Conservation (phyloP, 148 eudicot species). For the Bassia scoparia region DNA sequence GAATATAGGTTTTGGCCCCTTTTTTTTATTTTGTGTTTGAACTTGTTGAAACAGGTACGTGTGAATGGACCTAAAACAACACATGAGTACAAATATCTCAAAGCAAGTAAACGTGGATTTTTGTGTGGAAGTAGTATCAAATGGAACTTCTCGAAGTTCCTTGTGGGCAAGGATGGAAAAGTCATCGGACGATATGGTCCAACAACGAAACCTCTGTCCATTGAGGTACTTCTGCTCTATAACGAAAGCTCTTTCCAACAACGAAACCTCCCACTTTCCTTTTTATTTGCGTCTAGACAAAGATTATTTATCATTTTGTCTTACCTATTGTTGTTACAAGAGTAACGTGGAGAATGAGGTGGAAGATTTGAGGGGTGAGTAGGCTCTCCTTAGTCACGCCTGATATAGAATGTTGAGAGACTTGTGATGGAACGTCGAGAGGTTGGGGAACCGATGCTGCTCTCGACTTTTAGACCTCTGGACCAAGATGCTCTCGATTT, state of each 20-base stretch:
- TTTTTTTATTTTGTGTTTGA: neutral
- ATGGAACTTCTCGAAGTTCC: conserved; percentile 93
- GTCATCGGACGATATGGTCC: conserved; percentile 58
- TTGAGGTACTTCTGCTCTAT: conserved; percentile 41
- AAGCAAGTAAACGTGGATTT: conserved; percentile 44
- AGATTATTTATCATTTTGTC: no score
- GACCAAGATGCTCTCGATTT: no score
- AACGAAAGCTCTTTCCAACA: conserved; percentile 1
- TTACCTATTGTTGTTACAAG: no score
- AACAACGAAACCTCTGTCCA: conserved; percentile 41
- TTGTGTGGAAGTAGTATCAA: conserved; percentile 54
- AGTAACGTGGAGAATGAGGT: no score
- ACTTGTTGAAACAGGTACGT: conserved; percentile 37
- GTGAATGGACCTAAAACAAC: conserved; percentile 63
- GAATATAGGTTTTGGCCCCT: neutral
- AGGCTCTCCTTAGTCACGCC: no score
- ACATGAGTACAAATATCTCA: conserved; percentile 70
- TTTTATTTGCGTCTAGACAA: no score
- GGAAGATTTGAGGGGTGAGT: no score
- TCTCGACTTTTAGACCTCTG: no score
- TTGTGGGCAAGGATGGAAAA: conserved; percentile 66
- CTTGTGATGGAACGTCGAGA: no score
- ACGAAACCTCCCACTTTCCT: neutral
- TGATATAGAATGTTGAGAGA: no score
- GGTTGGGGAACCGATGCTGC: no score